These are phyloP conservation scores for Bipolaris victoriae DNA, from an alignment of 2,329 filamentous ascomycete genomes.

Conservation along the genomic window DNA sequence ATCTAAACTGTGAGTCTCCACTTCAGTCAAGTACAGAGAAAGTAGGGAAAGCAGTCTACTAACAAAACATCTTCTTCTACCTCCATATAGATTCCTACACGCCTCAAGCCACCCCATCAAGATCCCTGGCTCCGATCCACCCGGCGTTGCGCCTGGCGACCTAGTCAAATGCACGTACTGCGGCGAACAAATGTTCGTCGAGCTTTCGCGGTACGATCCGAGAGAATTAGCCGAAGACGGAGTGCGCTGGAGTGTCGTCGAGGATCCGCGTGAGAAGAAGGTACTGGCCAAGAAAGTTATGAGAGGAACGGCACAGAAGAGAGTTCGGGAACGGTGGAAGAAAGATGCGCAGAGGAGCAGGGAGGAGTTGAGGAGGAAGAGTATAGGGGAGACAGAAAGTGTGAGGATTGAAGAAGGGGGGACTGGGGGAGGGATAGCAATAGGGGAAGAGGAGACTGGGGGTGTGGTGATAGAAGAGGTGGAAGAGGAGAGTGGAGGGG, in stretches of 20 bases:
- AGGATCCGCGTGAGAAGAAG: neutral
- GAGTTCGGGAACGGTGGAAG: neutral
- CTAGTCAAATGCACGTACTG: neutral
- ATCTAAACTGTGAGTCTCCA: neutral
- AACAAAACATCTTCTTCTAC: neutral
- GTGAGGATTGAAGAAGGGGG: neutral
- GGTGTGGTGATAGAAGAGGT: too few relatives aligned
- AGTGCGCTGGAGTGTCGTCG: neutral
- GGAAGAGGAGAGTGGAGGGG: too few relatives aligned
- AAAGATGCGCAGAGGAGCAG: neutral
- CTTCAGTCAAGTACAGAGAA: neutral
- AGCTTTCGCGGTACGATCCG: neutral
- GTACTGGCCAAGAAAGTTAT: neutral
- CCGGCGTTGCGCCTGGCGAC: neutral
- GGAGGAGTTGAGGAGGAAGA: neutral
- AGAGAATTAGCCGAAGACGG: conserved; percentile 3
- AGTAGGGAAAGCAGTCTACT: neutral
- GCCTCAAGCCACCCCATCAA: neutral
- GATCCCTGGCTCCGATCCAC: neutral
- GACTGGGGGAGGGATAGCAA: neutral
- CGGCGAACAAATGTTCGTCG: neutral
- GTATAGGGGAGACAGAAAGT: neutral
- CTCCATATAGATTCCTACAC: neutral
- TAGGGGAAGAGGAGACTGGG: neutral
- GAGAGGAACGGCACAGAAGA: neutral